These are phyloP conservation scores for Penicillium oxalicum DNA, from an alignment of 2,329 filamentous ascomycete species.

Conservation along the genomic window DNA sequence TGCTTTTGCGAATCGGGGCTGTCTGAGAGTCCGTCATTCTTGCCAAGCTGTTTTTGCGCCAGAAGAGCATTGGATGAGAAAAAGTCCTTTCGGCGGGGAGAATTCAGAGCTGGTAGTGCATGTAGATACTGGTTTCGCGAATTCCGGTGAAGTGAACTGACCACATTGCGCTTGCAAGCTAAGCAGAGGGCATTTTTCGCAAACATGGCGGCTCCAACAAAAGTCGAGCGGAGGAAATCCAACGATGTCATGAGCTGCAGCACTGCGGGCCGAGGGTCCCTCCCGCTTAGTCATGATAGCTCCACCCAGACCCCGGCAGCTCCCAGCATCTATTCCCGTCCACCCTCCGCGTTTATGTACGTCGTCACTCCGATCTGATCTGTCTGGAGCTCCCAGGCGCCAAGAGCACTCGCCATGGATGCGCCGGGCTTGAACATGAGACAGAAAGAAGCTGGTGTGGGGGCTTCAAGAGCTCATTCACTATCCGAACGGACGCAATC, in stretches of 20 bases:
- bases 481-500: slow-evolving; percentile 13
- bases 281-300: slow-evolving; percentile 19
- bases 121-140: slow-evolving; percentile 32
- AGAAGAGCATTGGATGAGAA: slow-evolving; percentile 61
- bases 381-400: slow-evolving; percentile 19
- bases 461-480: slow-evolving; percentile 14
- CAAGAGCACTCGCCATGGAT: slow-evolving; percentile 33
- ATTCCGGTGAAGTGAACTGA: slow-evolving; percentile 21
- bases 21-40: slow-evolving; percentile 14
- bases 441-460: slow-evolving; percentile 19
- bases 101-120: slow-evolving; percentile 29
- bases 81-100: slow-evolving; percentile 54
- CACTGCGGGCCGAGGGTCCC: slow-evolving; percentile 3
- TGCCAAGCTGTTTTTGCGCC: slow-evolving; percentile 32
- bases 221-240: neutral
- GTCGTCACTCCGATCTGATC: slow-evolving; percentile 18
- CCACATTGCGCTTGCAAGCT: slow-evolving; percentile 26
- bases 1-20: slow-evolving; percentile 26
- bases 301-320: slow-evolving; percentile 18
- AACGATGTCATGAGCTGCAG: slow-evolving; percentile 13
- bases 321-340: slow-evolving; percentile 10
- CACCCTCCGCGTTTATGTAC: slow-evolving; percentile 9
- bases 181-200: slow-evolving; percentile 27
- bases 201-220: slow-evolving; percentile 23
- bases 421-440: slow-evolving; percentile 32